Percentiles rank a stretch among this genome's conserved stretches.
Evolutionary conservation across 352 stramenopile genomes (phyloP).

Genomic region (Phytophthora pini): DNA sequence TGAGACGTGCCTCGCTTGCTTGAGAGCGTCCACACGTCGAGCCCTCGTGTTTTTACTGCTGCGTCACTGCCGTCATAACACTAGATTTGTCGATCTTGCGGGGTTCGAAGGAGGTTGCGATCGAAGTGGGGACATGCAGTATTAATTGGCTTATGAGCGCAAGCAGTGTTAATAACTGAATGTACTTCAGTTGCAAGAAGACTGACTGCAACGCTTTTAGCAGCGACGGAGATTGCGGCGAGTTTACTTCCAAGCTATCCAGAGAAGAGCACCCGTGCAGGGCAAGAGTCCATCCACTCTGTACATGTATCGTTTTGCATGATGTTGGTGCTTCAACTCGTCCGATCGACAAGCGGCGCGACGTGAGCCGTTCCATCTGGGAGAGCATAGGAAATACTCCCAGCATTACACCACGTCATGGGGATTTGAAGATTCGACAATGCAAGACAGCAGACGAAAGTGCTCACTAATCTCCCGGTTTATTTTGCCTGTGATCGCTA

Average conservation of each 20-base stretch:
- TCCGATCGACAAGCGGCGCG: background rate
- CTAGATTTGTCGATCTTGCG: background rate
- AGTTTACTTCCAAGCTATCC: background rate
- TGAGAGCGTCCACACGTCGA: conserved; percentile 18
- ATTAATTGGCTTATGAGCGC: background rate
- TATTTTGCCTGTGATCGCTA: background rate
- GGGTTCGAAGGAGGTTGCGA: background rate
- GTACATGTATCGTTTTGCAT: background rate
- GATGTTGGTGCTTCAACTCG: background rate
- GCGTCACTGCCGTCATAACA: background rate
- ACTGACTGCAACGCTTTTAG: background rate
- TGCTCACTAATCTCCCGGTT: background rate
- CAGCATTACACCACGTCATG: background rate
- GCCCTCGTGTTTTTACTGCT: conserved; percentile 3
- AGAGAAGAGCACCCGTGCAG: background rate
- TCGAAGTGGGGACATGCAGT: background rate
- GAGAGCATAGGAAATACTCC: background rate
- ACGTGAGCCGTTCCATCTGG: background rate
- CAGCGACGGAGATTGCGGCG: conserved; percentile 11
- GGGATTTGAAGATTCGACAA: conserved; percentile 23
- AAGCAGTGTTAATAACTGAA: background rate
- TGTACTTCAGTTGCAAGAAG: background rate
- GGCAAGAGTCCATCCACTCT: background rate
- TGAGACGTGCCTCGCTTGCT: conserved; percentile 13
- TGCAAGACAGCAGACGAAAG: background rate